phyloP scores from a whole-genome alignment of 345 rosid genomes.

The Hibiscus trionum region DNA sequence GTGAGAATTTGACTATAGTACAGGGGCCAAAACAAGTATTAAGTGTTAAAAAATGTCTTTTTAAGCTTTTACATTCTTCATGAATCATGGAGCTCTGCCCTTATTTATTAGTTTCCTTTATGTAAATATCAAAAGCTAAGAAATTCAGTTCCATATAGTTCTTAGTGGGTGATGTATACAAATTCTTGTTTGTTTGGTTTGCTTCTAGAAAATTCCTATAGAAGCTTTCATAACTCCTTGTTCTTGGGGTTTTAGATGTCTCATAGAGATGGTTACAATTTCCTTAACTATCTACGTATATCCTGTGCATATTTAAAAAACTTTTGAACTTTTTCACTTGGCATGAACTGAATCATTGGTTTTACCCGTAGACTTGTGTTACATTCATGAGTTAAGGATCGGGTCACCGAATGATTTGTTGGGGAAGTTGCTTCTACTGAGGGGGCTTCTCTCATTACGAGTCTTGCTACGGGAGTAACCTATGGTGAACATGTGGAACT shows the following conservation, averaged over 20 bases:
- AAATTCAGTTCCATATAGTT: neutral
- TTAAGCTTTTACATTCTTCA: neutral
- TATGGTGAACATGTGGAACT: no score
- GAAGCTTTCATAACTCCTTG: neutral
- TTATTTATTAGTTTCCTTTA: neutral
- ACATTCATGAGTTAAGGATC: no score
- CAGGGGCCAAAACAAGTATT: no score
- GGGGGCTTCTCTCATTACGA: no score
- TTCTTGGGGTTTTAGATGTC: neutral
- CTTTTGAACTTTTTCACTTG: neutral
- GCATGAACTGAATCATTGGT: neutral
- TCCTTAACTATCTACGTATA: no score
- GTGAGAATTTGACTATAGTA: no score
- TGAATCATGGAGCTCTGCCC: neutral
- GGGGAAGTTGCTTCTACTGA: no score
- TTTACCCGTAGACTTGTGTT: neutral
- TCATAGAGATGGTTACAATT: no score
- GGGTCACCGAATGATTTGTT: no score
- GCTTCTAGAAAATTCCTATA: neutral
- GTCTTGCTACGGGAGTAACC: no score
- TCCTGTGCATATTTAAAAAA: neutral
- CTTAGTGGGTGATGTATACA: neutral
- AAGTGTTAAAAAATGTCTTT: neutral
- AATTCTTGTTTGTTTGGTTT: neutral
- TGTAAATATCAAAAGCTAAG: neutral